These are phyloP conservation scores for Pilobolus umbonatus DNA, from an alignment of 192 early-diverging fungal genomes.

Conservation along the genomic window DNA sequence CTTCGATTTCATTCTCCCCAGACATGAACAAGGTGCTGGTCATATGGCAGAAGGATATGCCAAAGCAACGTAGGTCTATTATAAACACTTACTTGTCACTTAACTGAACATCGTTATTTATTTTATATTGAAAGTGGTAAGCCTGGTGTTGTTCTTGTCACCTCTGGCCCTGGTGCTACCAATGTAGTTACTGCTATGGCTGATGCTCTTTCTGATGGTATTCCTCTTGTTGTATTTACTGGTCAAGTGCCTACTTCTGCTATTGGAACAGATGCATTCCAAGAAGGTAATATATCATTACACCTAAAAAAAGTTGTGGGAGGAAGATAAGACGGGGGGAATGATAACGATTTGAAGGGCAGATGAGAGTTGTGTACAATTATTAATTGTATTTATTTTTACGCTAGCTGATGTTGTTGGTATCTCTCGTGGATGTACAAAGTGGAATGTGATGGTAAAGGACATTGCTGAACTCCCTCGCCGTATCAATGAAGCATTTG, in stretches of 20 bases:
- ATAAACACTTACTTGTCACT: not conserved
- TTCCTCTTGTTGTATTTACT: conserved; percentile 91
- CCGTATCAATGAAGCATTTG: conserved; percentile 97
- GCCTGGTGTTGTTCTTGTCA: conserved; percentile 73
- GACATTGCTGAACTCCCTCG: conserved; percentile 93
- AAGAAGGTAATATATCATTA: conserved; percentile 73
- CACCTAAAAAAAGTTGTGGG: not conserved
- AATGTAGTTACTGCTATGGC: conserved; percentile 98
- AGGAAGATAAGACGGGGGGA: not conserved
- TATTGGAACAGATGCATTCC: conserved; percentile 96
- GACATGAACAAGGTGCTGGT: conserved; percentile 98
- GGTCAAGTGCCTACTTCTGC: conserved; percentile 91
- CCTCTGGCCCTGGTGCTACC: conserved; percentile 94
- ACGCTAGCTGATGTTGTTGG: conserved; percentile 83
- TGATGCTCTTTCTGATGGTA: conserved; percentile 92
- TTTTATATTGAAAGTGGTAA: conserved; percentile 55
- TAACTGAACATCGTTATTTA: not conserved
- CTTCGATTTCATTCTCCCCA: conserved; percentile 94
- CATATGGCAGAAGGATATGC: conserved; percentile 99
- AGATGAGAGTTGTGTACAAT: not conserved
- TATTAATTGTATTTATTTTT: not conserved
- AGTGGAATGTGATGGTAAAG: conserved; percentile 99
- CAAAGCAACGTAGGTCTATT: conserved; percentile 62
- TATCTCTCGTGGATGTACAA: conserved; percentile 94
- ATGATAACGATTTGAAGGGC: not conserved